These are phyloP conservation scores for Malassezia arunalokei DNA, from an alignment of 1,284 basidiomycete genomes.

Conservation along the genomic window DNA sequence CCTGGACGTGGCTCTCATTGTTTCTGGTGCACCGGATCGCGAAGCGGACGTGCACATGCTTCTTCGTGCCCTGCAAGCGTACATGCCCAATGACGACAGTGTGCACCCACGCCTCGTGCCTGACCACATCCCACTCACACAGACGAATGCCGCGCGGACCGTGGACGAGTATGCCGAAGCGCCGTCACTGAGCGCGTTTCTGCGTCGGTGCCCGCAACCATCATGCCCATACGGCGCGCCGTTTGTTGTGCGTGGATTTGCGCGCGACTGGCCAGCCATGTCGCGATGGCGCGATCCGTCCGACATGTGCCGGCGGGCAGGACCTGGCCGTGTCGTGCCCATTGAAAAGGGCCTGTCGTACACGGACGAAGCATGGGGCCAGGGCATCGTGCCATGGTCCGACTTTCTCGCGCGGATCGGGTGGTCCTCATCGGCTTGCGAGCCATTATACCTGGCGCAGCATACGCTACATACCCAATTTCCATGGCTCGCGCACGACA, in stretches of 20 bases:
- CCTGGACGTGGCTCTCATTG: constrained; percentile 2
- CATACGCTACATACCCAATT: constrained; percentile 75
- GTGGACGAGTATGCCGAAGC: neutral
- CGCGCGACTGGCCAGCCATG: constrained; percentile 59
- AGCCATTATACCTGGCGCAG: constrained; percentile 69
- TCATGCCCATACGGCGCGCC: constrained; percentile 48
- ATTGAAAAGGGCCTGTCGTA: constrained; percentile 79
- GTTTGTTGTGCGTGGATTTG: constrained; percentile 60
- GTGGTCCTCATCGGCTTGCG: constrained; percentile 31
- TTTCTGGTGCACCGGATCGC: neutral
- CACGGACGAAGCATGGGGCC: constrained; percentile 65
- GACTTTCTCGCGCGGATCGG: constrained; percentile 57
- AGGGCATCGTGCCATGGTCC: constrained; percentile 65
- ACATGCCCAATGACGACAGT: neutral
- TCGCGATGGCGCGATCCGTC: constrained; percentile 46
- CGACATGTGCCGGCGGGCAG: constrained; percentile 24
- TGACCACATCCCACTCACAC: neutral
- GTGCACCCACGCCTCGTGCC: too few species aligned
- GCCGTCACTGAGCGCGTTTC: neutral
- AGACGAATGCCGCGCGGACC: neutral
- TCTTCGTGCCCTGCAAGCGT: neutral
- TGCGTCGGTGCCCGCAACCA: neutral
- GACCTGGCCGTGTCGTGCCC: constrained; percentile 70
- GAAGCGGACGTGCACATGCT: neutral
- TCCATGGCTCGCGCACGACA: constrained; percentile 61